Evolutionary conservation across 179 eudicot genomes (phyloP).

Genomic region (Dionaea muscipula): DNA sequence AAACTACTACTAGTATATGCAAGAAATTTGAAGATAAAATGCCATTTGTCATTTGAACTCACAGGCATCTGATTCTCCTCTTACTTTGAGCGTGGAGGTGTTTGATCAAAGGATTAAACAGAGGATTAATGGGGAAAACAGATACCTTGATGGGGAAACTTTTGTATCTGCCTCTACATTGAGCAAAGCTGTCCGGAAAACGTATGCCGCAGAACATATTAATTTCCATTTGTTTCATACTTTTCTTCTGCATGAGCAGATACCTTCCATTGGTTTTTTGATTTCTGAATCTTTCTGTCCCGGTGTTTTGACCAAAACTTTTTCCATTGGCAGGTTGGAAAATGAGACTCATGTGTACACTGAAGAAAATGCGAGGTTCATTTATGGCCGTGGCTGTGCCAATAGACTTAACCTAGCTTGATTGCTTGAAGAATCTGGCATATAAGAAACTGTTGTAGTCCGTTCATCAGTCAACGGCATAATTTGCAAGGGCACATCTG

Average conservation of each 20-base stretch:
- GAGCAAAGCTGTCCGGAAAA: constrained; percentile 77
- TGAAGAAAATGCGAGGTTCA: constrained; percentile 57
- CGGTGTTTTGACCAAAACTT: not conserved
- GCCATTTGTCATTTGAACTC: not conserved
- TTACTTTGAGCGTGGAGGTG: constrained; percentile 42
- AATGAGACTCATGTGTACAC: constrained; percentile 74
- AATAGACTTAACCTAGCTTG: constrained; percentile 9
- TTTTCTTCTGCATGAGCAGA: not conserved
- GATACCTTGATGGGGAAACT: constrained; percentile 68
- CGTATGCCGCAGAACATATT: constrained; percentile 26
- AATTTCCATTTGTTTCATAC: not conserved
- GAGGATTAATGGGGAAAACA: constrained; percentile 64
- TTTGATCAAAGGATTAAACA: constrained; percentile 59
- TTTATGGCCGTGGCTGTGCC: constrained; percentile 57
- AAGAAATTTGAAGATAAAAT: not conserved
- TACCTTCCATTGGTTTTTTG: not conserved
- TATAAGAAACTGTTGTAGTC: too few species aligned
- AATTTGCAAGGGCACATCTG: too few species aligned
- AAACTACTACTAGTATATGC: too few species aligned
- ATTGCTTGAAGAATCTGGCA: constrained; percentile 8
- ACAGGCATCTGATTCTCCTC: constrained; percentile 74
- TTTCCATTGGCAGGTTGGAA: constrained; percentile 35
- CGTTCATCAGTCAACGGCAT: too few species aligned
- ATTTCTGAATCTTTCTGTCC: not conserved
- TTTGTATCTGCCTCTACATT: constrained; percentile 68